Conservation (phyloP, 2,329 filamentous ascomycete genomes). For the Kalaharituber pfeilii region DNA sequence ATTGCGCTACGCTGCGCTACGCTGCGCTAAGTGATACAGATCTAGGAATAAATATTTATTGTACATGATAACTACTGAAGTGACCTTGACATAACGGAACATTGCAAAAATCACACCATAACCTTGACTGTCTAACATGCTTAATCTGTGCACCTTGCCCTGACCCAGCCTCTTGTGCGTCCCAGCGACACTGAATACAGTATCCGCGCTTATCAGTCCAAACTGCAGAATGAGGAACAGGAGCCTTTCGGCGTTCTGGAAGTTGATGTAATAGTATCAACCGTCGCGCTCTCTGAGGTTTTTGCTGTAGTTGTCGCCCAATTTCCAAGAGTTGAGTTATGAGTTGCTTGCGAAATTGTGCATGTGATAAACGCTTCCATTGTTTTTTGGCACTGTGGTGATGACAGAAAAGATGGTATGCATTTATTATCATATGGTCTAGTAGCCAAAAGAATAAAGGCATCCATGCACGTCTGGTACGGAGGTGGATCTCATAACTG, state of each 20-base stretch:
- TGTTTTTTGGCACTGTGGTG: no score
- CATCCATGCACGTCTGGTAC: not conserved
- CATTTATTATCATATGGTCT: conserved; percentile 19
- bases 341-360: no score
- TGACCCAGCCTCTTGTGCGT: not conserved
- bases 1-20: no score
- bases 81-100: not conserved
- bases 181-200: no score
- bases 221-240: no score
- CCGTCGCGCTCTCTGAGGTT: not conserved
- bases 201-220: not conserved
- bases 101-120: not conserved
- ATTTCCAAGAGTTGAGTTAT: conserved; percentile 2
- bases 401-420: no score
- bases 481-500: conserved; percentile 3
- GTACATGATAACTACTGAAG: conserved; percentile 4
- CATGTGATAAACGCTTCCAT: not conserved
- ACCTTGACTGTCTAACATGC: no score
- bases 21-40: no score
- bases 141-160: not conserved
- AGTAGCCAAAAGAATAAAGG: conserved; percentile 21
- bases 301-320: not conserved
- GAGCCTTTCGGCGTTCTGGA: no score
- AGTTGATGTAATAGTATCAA: not conserved
- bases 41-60: no score